phyloP scores from a whole-genome alignment of 2,329 filamentous ascomycete genomes.

The Orbilia brochopaga region DNA sequence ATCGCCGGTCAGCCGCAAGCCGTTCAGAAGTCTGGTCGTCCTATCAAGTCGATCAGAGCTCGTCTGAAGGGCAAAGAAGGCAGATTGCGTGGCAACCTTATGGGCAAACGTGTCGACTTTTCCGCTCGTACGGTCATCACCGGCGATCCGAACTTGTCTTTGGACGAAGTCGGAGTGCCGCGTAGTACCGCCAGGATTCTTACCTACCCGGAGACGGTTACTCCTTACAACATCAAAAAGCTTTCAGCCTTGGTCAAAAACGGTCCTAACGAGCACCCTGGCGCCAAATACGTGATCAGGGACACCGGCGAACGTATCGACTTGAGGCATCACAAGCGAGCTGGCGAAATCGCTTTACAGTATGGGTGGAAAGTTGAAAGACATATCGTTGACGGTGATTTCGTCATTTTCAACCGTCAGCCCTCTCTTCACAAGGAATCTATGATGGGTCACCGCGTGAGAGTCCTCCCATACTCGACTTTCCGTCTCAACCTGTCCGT shows the following conservation, averaged over 20 bases:
- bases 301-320: conserved; percentile 94
- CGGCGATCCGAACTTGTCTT: conserved; percentile 91
- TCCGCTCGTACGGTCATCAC: conserved; percentile 99
- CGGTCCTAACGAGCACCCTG: conserved; percentile 91
- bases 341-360: conserved; percentile 82
- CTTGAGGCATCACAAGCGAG: conserved; percentile 87
- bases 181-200: conserved; percentile 89
- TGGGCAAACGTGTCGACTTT: conserved; percentile 99
- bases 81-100: conserved; percentile 95
- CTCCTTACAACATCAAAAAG: conserved; percentile 95
- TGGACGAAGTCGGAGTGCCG: conserved; percentile 97
- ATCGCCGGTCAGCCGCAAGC: conserved; percentile 94
- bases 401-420: conserved; percentile 99
- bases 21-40: conserved; percentile 93
- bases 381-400: conserved; percentile 93
- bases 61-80: conserved; percentile 99
- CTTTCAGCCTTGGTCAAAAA: conserved; percentile 88
- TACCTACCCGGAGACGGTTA: conserved; percentile 96
- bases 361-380: conserved; percentile 99
- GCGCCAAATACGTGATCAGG: conserved; percentile 94
- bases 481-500: conserved; percentile 97
- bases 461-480: conserved; percentile 98
- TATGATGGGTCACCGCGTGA: conserved; percentile 97
- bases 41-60: conserved; percentile 93
- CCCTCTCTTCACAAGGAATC: conserved; percentile 99